Percentiles rank a stretch among this genome's conserved stretches.
These are phyloP conservation scores for Rhodomyrtus psidioides DNA, from an alignment of 441 rosid species.

Conservation along the genomic window DNA sequence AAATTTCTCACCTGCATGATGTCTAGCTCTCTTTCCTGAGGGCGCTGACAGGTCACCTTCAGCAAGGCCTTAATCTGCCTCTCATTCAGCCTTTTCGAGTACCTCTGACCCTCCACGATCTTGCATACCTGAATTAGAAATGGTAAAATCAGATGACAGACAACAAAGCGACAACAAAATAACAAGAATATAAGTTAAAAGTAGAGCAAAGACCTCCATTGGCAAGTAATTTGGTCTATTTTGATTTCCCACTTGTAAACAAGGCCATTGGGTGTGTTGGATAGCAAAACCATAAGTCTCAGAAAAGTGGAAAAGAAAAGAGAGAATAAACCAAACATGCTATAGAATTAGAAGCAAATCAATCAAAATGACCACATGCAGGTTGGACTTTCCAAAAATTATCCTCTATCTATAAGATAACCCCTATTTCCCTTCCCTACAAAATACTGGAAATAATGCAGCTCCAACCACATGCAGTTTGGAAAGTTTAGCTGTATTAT, in stretches of 20 bases:
- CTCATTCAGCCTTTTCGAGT: slow-evolving; percentile 50
- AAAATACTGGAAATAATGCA: no score
- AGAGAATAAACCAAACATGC: no score
- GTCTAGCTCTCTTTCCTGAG: slow-evolving; percentile 17
- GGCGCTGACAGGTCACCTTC: slow-evolving; percentile 77
- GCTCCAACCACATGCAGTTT: no score
- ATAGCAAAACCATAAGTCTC: slow-evolving; percentile 36
- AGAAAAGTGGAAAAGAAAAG: no score
- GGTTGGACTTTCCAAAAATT: no score
- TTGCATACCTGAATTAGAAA: not conserved
- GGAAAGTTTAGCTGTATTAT: no score
- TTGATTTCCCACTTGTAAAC: slow-evolving; percentile 42
- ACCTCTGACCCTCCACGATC: slow-evolving; percentile 44
- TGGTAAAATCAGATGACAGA: not conserved
- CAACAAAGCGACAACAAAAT: not conserved
- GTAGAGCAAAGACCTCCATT: slow-evolving; percentile 26
- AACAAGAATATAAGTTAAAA: not conserved
- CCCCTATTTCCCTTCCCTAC: no score
- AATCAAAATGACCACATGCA: no score
- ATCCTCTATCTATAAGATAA: no score
- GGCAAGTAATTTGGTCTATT: slow-evolving; percentile 39
- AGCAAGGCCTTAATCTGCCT: slow-evolving; percentile 49
- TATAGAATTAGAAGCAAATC: no score
- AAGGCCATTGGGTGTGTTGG: slow-evolving; percentile 29
- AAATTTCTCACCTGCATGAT: slow-evolving; percentile 23